These are phyloP conservation scores for Actinomortierella ambigua DNA, from an alignment of 371 early-diverging fungal genomes.

Conservation along the genomic window DNA sequence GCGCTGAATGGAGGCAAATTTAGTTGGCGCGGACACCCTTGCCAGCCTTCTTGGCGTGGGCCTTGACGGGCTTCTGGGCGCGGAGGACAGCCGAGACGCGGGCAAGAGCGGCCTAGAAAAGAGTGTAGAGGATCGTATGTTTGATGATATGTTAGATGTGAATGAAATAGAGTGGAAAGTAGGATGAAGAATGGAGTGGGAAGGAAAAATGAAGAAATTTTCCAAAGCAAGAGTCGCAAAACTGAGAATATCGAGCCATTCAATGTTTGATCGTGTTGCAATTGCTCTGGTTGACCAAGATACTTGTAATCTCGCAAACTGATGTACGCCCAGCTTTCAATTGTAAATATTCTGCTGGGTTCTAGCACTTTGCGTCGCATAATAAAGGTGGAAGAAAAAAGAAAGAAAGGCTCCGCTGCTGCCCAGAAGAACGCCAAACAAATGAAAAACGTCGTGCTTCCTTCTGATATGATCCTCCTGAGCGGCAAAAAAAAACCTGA, in stretches of 20 bases:
- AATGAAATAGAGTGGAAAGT: neutral
- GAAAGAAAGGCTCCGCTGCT: no score
- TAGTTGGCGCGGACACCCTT: constrained; percentile 53
- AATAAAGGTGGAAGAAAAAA: neutral
- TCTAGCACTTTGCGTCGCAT: constrained; percentile 47
- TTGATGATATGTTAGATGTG: neutral
- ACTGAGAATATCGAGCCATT: constrained; percentile 37
- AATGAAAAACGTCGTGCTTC: no score
- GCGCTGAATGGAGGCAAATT: constrained; percentile 1
- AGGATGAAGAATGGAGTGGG: neutral
- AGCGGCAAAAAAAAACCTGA: constrained; percentile 5
- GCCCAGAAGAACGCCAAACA: no score
- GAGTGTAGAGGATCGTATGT: neutral
- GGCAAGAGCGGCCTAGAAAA: constrained; percentile 76
- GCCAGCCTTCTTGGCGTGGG: constrained; percentile 59
- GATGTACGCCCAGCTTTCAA: constrained; percentile 49
- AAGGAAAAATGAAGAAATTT: constrained; percentile 9
- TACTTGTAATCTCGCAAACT: constrained; percentile 40
- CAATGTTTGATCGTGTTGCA: constrained; percentile 35
- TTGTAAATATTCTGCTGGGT: constrained; percentile 43
- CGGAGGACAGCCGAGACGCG: constrained; percentile 78
- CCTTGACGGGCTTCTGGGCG: constrained; percentile 68
- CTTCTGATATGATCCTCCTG: no score
- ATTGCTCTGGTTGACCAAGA: constrained; percentile 18
- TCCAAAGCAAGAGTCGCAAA: constrained; percentile 42